phyloP scores from a whole-genome alignment of 768 basidiomycete species.

The Rhizopogon vesiculosus region DNA sequence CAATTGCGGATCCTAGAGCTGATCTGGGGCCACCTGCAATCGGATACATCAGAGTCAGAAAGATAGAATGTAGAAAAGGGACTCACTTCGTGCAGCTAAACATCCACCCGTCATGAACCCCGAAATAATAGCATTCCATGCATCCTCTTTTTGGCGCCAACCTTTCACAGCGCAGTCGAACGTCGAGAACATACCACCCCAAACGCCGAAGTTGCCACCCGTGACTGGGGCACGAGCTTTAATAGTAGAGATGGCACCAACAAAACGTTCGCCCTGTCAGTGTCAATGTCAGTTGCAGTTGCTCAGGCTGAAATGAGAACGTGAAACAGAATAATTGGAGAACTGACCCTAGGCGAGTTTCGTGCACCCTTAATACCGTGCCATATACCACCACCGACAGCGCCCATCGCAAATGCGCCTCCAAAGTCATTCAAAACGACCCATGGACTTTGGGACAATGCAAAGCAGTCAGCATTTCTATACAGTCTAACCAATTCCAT shows the following conservation, averaged over 20 bases:
- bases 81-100: conserved; percentile 88
- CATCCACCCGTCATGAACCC: conserved; percentile 99
- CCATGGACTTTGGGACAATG: conserved; percentile 68
- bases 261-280: conserved; percentile 85
- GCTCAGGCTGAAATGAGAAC: not conserved
- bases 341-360: conserved; percentile 86
- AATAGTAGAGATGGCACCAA: conserved; percentile 92
- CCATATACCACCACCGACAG: conserved; percentile 97
- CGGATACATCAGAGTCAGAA: not conserved
- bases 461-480: conserved; percentile 3
- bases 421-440: conserved; percentile 98
- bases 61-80: not conserved
- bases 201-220: conserved; percentile 93
- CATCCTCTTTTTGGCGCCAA: conserved; percentile 94
- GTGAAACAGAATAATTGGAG: not conserved
- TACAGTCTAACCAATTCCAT: not conserved
- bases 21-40: conserved; percentile 83
- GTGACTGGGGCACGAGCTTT: conserved; percentile 98
- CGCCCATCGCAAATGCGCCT: conserved; percentile 97
- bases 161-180: conserved; percentile 99
- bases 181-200: conserved; percentile 98
- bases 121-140: conserved; percentile 98
- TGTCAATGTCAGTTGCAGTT: not conserved
- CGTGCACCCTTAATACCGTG: conserved; percentile 97
- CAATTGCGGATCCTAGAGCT: conserved; percentile 88